Evolutionary conservation across 306 rosid species (phyloP).

Genomic region (Inga laurina): DNA sequence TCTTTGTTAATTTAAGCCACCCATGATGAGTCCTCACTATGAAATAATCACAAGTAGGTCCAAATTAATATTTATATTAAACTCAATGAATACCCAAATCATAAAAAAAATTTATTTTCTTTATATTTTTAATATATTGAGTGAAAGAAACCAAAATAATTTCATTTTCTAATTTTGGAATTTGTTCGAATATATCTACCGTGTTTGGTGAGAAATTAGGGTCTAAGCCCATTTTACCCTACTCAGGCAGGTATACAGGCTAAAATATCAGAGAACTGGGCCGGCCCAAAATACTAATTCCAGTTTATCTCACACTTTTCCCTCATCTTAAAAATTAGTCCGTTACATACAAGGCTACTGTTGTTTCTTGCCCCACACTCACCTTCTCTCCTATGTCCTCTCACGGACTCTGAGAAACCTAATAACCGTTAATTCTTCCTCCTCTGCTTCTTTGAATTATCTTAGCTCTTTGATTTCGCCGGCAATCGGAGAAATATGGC

Average conservation of each 20-base stretch:
- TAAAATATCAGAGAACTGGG: too few relatives aligned
- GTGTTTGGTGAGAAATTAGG: not conserved
- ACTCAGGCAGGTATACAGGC: too few relatives aligned
- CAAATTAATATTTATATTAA: too few relatives aligned
- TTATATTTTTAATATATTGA: too few relatives aligned
- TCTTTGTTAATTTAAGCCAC: too few relatives aligned
- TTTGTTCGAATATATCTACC: too few relatives aligned
- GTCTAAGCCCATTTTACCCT: not conserved
- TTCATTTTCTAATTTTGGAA: too few relatives aligned
- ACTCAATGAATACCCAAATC: too few relatives aligned
- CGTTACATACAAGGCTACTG: not conserved
- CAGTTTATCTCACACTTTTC: not conserved
- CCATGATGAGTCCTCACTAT: too few relatives aligned
- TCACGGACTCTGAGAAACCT: conserved; percentile 26
- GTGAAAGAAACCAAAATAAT: too few relatives aligned
- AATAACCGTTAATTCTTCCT: conserved; percentile 16
- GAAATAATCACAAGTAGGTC: too few relatives aligned
- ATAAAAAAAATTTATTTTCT: too few relatives aligned
- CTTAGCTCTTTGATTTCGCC: conserved; percentile 37
- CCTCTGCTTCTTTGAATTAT: conserved; percentile 39
- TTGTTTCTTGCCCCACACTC: not conserved
- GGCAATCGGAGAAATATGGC: conserved; percentile 35
- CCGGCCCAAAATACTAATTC: not conserved
- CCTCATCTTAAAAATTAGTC: not conserved
- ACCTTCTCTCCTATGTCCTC: conserved; percentile 27